Base-by-base conservation (phyloP, 169 alveolate species). In the Plasmodium billcollinsi region DNA sequence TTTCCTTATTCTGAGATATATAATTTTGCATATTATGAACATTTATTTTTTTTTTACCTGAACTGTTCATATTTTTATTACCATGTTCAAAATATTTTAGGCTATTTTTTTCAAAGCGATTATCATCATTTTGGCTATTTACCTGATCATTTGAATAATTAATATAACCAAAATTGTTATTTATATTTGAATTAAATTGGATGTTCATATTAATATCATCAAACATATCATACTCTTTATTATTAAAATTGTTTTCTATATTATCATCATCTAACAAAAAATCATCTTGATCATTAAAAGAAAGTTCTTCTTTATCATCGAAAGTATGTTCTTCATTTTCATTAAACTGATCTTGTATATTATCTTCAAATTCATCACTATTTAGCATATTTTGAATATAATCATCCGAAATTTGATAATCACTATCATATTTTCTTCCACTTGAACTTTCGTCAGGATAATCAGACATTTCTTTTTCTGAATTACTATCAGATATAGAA, bases 391-490 rank as follows among this genome's bases (percentile, higher is more conserved):
- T 39, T 39, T 39, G 47, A 39, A 39, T 39, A 39, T 39, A 39
- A 39, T 39, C 47, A 39, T 39, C 47, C 5, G 47, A 39, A 0
- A 5, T 39, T 39, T 39, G 47, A 39, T 5, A 39, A 18, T 26
- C 54, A 47, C 83, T 80, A 58, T 12, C 20, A 29, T 2, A 69
- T 11, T 52, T 47, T 6, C 47, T 43, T 43, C 15, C 59, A 54
- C 83, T 54, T 18, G 85, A 83, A 47, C 83, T 83, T 49, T 83
- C 83, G 20, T 83, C 91, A 11, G 91, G 91, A 49, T 83, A 83
- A 63, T 83, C 91, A 9, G 91, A 83, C 85, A 83, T 83, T 67
- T 83, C 91, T 52, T 83, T 83, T 63, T 54, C 29, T 50, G 91
- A 63, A 66, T 83, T 75, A 8, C 54, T 15, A 26, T 83, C 91